These are phyloP conservation scores for Chalciporus piperatus DNA, from an alignment of 768 basidiomycete genomes.

Conservation along the genomic window DNA sequence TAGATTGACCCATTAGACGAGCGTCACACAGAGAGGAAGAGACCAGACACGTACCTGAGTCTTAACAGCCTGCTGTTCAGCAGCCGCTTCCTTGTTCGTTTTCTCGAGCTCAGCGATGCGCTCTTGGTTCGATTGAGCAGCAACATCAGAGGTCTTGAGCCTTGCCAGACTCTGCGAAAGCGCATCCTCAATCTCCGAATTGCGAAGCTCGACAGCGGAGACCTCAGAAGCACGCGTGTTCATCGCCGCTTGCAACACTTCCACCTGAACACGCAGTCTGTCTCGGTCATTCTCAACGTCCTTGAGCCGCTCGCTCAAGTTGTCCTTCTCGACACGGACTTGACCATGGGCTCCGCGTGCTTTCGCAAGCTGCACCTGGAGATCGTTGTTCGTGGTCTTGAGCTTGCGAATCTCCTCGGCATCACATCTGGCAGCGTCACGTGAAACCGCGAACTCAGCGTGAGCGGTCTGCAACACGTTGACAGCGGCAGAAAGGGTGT, in stretches of 20 bases:
- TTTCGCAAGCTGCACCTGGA: slow-evolving; percentile 71
- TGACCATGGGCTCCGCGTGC: slow-evolving; percentile 76
- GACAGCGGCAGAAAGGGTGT: slow-evolving; percentile 50
- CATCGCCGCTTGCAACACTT: slow-evolving; percentile 47
- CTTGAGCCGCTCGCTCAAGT: slow-evolving; percentile 58
- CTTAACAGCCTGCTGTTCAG: slow-evolving; percentile 56
- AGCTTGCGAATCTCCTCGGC: slow-evolving; percentile 66
- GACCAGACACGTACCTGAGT: slow-evolving; percentile 49
- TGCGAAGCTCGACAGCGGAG: slow-evolving; percentile 46
- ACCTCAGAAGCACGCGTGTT: slow-evolving; percentile 45
- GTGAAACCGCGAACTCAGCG: slow-evolving; percentile 57
- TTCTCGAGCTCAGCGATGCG: slow-evolving; percentile 64
- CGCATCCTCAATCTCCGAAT: slow-evolving; percentile 66
- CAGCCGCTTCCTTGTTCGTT: slow-evolving; percentile 48
- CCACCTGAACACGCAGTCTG: slow-evolving; percentile 49
- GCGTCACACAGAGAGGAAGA: background rate
- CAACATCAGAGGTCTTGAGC: slow-evolving; percentile 70
- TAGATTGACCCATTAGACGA: background rate
- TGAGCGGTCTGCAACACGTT: slow-evolving; percentile 58
- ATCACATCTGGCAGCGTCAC: slow-evolving; percentile 57
- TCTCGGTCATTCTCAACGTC: slow-evolving; percentile 67
- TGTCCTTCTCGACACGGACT: slow-evolving; percentile 79
- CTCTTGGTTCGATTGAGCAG: slow-evolving; percentile 56
- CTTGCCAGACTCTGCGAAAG: slow-evolving; percentile 70
- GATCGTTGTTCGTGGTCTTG: slow-evolving; percentile 53